Conservation (phyloP, 345 rosid species). For the Eucalyptus microcorys region DNA sequence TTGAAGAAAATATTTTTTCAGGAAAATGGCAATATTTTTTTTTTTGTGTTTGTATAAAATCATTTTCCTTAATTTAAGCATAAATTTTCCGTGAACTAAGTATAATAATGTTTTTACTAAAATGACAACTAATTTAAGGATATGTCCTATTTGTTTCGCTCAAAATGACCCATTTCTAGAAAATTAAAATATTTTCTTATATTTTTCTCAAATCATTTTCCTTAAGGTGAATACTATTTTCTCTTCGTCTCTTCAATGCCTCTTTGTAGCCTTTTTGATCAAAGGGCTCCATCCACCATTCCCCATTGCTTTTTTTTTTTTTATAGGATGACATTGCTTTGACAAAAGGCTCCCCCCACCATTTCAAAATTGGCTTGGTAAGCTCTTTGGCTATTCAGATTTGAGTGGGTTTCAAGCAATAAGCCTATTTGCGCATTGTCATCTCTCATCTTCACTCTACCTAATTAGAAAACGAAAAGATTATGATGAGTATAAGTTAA, state of each 20-base stretch:
- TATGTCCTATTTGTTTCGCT: too few relatives aligned
- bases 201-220: too few relatives aligned
- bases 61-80: too few relatives aligned
- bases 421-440: not conserved
- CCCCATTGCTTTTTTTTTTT: too few relatives aligned
- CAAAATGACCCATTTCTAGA: too few relatives aligned
- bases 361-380: not conserved
- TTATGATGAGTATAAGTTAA: not conserved
- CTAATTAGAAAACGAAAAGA: not conserved
- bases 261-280: not conserved
- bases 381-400: not conserved
- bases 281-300: not conserved
- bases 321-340: not conserved
- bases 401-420: not conserved
- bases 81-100: too few relatives aligned
- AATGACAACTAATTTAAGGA: too few relatives aligned
- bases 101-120: too few relatives aligned
- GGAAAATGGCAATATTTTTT: too few relatives aligned
- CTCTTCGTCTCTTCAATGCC: not conserved
- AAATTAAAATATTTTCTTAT: too few relatives aligned
- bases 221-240: not conserved
- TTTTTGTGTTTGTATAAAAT: too few relatives aligned
- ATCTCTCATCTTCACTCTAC: not conserved
- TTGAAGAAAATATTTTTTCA: too few relatives aligned
- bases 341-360: not conserved